phyloP scores from a whole-genome alignment of 331 rosid species.

The Prunus yedoensis region DNA sequence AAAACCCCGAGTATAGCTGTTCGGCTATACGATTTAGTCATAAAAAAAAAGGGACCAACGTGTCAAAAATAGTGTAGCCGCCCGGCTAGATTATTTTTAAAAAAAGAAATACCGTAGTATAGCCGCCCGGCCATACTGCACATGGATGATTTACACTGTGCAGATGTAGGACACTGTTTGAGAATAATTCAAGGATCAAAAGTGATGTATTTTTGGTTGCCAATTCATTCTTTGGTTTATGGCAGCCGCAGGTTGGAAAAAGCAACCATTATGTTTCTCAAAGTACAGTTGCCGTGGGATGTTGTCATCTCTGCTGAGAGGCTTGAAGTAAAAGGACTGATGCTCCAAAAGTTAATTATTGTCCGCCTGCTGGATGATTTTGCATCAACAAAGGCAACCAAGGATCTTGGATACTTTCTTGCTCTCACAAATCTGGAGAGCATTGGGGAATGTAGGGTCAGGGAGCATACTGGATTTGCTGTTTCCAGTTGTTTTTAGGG shows the following conservation, averaged over 20 bases:
- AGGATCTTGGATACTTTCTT: slow-evolving; percentile 70
- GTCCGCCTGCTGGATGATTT: slow-evolving; percentile 59
- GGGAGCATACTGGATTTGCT: slow-evolving; percentile 73
- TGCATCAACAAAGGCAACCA: slow-evolving; percentile 62
- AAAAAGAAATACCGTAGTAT: too few species aligned
- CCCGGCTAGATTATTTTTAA: too few species aligned
- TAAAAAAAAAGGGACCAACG: too few species aligned
- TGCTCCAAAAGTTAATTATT: slow-evolving; percentile 66
- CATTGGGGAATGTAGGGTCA: slow-evolving; percentile 76
- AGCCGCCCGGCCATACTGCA: too few species aligned
- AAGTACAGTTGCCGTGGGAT: slow-evolving; percentile 73
- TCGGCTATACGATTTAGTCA: too few species aligned
- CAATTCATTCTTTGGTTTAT: slow-evolving; percentile 16
- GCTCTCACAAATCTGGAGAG: slow-evolving; percentile 70
- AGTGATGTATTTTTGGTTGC: background rate
- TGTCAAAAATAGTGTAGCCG: too few species aligned
- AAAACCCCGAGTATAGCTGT: too few species aligned
- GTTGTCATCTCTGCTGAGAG: slow-evolving; percentile 66
- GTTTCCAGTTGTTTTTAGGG: slow-evolving; percentile 75
- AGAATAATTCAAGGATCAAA: background rate
- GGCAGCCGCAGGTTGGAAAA: slow-evolving; percentile 12
- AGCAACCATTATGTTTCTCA: slow-evolving; percentile 51
- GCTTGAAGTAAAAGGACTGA: slow-evolving; percentile 52
- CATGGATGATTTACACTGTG: too few species aligned
- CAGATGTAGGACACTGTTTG: background rate